Conservation (phyloP, 768 basidiomycete genomes). For the Lanmaoa pseudosensibilis region DNA sequence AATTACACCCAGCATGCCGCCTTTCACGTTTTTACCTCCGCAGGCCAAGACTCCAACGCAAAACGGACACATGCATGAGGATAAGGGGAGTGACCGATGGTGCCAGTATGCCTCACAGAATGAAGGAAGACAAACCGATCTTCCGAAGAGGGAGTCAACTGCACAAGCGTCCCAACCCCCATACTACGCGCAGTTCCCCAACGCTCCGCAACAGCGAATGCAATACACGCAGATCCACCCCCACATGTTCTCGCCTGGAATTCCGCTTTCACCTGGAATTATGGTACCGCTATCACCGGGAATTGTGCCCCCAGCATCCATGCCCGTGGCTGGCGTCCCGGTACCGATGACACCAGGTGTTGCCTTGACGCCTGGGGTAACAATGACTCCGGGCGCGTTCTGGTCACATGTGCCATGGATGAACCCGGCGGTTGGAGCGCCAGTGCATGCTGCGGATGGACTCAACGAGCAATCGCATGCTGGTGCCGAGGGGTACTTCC, state of each 20-base stretch:
- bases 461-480: constrained; percentile 7
- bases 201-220: constrained; percentile 18
- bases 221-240: constrained; percentile 28
- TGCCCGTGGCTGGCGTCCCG: constrained; percentile 23
- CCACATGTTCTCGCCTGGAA: constrained; percentile 31
- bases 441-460: constrained; percentile 38
- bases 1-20: constrained; percentile 97
- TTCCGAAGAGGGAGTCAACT: constrained; percentile 4
- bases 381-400: constrained; percentile 74
- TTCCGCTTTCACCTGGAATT: constrained; percentile 34
- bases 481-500: constrained; percentile 41
- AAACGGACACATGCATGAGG: constrained; percentile 10
- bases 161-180: constrained; percentile 7
- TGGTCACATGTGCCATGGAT: constrained; percentile 60
- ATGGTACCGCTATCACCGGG: constrained; percentile 30
- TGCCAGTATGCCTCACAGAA: background rate
- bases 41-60: constrained; percentile 32
- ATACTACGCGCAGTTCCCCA: constrained; percentile 15
- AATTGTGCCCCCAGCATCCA: constrained; percentile 18
- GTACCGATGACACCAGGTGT: constrained; percentile 31
- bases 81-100: constrained; percentile 1
- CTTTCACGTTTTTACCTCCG: constrained; percentile 79
- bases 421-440: constrained; percentile 65
- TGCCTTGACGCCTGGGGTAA: constrained; percentile 54
- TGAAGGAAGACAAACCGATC: constrained; percentile 9